A percentile compares a stretch with the other conserved stretches of the same genome.
Evolutionary conservation across 2,329 filamentous ascomycete genomes (phyloP).

Genomic region (Magnaporthiopsis incrustans): DNA sequence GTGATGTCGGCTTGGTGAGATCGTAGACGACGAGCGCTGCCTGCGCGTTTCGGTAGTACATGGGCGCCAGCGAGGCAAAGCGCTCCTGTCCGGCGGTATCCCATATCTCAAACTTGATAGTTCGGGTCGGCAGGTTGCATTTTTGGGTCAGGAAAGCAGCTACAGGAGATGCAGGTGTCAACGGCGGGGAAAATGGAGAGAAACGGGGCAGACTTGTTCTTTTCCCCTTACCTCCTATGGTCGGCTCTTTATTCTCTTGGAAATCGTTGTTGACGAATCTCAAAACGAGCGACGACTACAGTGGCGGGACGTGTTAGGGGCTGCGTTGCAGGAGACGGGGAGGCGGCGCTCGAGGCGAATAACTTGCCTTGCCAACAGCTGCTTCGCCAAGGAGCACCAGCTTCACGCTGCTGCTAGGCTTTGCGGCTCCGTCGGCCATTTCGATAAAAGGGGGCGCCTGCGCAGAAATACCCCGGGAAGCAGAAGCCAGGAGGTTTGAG

Average conservation of each 20-base stretch:
- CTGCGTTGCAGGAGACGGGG: constrained; percentile 1
- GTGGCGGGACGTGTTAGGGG: constrained; percentile 10
- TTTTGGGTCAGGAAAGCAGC: constrained; percentile 98
- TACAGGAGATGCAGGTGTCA: constrained; percentile 26
- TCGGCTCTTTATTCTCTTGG: constrained; percentile 99
- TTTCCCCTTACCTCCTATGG: constrained; percentile 75
- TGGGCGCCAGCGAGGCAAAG: constrained; percentile 90
- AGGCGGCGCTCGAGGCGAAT: background rate
- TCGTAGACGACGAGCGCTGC: constrained; percentile 97
- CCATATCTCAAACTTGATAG: constrained; percentile 94
- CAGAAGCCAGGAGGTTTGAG: background rate
- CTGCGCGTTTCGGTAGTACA: constrained; percentile 99
- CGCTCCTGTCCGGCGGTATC: constrained; percentile 97
- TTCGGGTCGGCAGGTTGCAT: constrained; percentile 88
- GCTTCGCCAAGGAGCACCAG: constrained; percentile 95
- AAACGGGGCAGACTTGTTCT: background rate
- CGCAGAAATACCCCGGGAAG: background rate
- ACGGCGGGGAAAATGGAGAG: background rate
- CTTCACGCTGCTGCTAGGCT: constrained; percentile 99
- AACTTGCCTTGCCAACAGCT: constrained; percentile 90
- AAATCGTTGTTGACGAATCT: constrained; percentile 99
- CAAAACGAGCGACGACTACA: constrained; percentile 87
- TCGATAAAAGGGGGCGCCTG: background rate
- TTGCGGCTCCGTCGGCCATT: constrained; percentile 69
- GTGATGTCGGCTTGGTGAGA: constrained; percentile 89